phyloP scores from a whole-genome alignment of 2,329 filamentous ascomycete genomes.

The Fusarium lateritium region DNA sequence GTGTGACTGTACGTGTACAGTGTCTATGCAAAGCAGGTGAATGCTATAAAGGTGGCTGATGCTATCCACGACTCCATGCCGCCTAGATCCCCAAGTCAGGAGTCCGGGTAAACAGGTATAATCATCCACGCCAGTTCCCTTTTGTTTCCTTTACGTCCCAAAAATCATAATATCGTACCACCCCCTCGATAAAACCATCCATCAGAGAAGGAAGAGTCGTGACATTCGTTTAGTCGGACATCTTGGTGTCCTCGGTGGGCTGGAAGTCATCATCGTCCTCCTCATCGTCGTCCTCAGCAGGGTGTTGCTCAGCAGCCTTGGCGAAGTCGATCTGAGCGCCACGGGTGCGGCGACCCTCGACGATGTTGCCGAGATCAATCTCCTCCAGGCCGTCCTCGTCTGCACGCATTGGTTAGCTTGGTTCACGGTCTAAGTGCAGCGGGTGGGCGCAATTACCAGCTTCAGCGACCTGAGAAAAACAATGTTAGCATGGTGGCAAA shows the following conservation, averaged over 20 bases:
- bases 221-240: slow-evolving; percentile 61
- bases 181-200: slow-evolving; percentile 9
- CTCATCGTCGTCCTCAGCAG: slow-evolving; percentile 82
- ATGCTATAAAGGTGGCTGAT: slow-evolving; percentile 34
- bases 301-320: slow-evolving; percentile 86
- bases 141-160: slow-evolving; percentile 40
- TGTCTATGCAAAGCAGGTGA: slow-evolving; percentile 43
- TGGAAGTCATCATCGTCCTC: slow-evolving; percentile 82
- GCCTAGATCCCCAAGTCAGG: slow-evolving; percentile 37
- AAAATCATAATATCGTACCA: slow-evolving; percentile 45
- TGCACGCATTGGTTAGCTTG: slow-evolving; percentile 59
- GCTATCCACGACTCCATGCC: slow-evolving; percentile 39
- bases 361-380: slow-evolving; percentile 92
- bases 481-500: slow-evolving; percentile 44
- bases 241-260: slow-evolving; percentile 77
- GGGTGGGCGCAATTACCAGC: slow-evolving; percentile 47
- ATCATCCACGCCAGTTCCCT: slow-evolving; percentile 35
- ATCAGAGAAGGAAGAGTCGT: slow-evolving; percentile 8
- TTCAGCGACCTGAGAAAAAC: slow-evolving; percentile 47
- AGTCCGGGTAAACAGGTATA: slow-evolving; percentile 36
- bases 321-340: slow-evolving; percentile 94
- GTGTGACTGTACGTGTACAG: slow-evolving; percentile 20
- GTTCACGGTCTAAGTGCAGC: slow-evolving; percentile 23
- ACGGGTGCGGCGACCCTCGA: slow-evolving; percentile 85
- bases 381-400: slow-evolving; percentile 90